Evolutionary conservation across 2,329 filamentous ascomycete species (phyloP), one percentile per base, ranked within the genome.

Genomic region (Cercospora janseana): DNA sequence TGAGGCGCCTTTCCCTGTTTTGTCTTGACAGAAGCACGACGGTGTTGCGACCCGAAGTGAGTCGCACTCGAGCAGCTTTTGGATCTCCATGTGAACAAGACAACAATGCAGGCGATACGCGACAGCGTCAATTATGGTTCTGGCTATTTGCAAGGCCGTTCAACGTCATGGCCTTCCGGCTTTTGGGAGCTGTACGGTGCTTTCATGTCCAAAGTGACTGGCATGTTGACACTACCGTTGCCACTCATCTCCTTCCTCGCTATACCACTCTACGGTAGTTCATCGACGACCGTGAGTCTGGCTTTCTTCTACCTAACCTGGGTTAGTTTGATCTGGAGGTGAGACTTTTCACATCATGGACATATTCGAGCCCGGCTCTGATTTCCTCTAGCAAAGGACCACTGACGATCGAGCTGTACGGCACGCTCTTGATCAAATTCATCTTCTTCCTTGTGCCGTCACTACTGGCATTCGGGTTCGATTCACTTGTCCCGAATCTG

Each of bases 221-320:
- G 59, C 40, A 32, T 68, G 2, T 28, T 65, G 16, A 52, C 65
- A 1, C 50, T 68, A 4, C 67, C 67, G 6, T 61, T 75, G 31
- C 73, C 73, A 2, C 56, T 76, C 13, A 66, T 74, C n/a, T 73
- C 87, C 18, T 73, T 91, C 41, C 74, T 91, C 50, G 87, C 86
- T 1, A 76, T 92, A 28, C 87, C 87, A 1, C 78, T 88, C 56
- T 70, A 88, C 31, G 86, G 85, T 21, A 86, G 86, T 5, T 90
- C 86, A 73, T 85, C 75, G 32, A 92, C 89, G 1, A 90, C 85
- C 1, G 75, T 95, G 56, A 95, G 93, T 68, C 72, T 95, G 18
- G 73, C 94, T 55, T 91, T 95, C 74, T 93, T 95, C 70, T 92
- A 90, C 68, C 80, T 95, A 73, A 92, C 88, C 60, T 95, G 90